These are phyloP conservation scores for Oligophagozyma castellii DNA, from an alignment of 1,139 yeast genomes.

Conservation along the genomic window DNA sequence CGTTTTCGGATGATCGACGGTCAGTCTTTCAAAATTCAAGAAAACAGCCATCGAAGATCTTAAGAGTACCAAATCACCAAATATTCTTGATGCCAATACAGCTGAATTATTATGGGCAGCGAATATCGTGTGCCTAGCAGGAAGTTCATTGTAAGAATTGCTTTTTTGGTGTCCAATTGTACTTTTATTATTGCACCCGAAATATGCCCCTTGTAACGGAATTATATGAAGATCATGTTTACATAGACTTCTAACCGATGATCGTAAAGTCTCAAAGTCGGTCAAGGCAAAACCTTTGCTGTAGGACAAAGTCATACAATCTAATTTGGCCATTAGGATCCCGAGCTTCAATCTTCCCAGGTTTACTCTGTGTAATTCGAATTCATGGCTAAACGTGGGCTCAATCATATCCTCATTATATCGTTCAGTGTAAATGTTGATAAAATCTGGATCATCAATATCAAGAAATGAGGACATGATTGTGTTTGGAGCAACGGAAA, in stretches of 20 bases:
- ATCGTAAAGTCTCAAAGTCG: slow-evolving; percentile 8
- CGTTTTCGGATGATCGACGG: slow-evolving; percentile 5
- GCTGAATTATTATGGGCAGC: slow-evolving; percentile 5
- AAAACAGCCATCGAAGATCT: slow-evolving; percentile 13
- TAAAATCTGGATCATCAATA: slow-evolving; percentile 9
- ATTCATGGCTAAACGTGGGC: slow-evolving; percentile 4
- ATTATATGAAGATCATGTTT: slow-evolving; percentile 10
- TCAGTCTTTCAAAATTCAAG: slow-evolving; percentile 11
- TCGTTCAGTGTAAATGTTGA: slow-evolving; percentile 11
- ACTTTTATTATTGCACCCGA: neutral
- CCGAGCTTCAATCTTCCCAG: slow-evolving; percentile 16
- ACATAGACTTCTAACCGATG: slow-evolving; percentile 6
- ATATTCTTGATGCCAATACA: slow-evolving; percentile 8
- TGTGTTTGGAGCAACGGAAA: slow-evolving; percentile 9
- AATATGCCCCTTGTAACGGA: slow-evolving; percentile 5
- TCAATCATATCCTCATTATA: slow-evolving; percentile 12
- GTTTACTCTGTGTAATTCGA: slow-evolving; percentile 12
- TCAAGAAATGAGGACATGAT: slow-evolving; percentile 12
- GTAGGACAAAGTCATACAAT: slow-evolving; percentile 14
- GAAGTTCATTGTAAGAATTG: neutral
- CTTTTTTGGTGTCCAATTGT: neutral
- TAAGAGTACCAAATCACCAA: slow-evolving; percentile 9
- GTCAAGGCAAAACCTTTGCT: slow-evolving; percentile 11
- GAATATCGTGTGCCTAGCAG: slow-evolving; percentile 2
- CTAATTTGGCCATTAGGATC: slow-evolving; percentile 14